Evolutionary conservation across 768 basidiomycete species (phyloP), one percentile per base, ranked within the genome.

Genomic region (Trichaptum fuscoviolaceum): DNA sequence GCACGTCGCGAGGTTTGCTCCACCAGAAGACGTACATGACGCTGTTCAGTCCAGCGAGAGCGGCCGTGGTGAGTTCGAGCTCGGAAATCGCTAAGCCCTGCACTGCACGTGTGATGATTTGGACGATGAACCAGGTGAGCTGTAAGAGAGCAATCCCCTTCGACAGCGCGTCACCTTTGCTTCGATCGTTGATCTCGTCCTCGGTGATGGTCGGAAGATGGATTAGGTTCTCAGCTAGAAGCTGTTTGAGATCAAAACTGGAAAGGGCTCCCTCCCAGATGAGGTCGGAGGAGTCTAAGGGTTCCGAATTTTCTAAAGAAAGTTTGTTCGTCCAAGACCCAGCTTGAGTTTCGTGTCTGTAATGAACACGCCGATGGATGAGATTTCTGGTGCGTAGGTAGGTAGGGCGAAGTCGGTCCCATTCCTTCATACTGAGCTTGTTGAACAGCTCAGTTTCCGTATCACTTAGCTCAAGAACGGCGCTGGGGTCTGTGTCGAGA

Each of bases 11-110:
- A 15, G 67, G 67, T 35, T 67, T 67, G 36, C 36, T 25, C 67
- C 64, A 66, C 67, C 67, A 67, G 23, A 66, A 35, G 30, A 36
- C 15, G 35, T 67, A 67, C 10, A 35, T 67, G 17, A 61, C 66
- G 18, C 35, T 27, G 58, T 67, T 67, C 27, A 67, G 52, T 2
- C 24, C 59, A 34, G 59, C 59, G 59, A 61, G 30, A 25, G 59
- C 59, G 23, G 30, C 25, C 6, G 59, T 61, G 4, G 30, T 34
- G 15, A 61, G 59, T 17, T 61, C 59, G 5, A 61, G 59, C 30
- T 61, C 59, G 25, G 59, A 4, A 3, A 61, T 20, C 15, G 59
- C 59, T 2, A 61, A 23, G 30, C 59, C 25, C 30, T 24, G 25
- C 23, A 24, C 12, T 2, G 25, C 59, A 2, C 59, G 59, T 12